phyloP scores from a whole-genome alignment of 129 eudicot species.

The Centella asiatica region DNA sequence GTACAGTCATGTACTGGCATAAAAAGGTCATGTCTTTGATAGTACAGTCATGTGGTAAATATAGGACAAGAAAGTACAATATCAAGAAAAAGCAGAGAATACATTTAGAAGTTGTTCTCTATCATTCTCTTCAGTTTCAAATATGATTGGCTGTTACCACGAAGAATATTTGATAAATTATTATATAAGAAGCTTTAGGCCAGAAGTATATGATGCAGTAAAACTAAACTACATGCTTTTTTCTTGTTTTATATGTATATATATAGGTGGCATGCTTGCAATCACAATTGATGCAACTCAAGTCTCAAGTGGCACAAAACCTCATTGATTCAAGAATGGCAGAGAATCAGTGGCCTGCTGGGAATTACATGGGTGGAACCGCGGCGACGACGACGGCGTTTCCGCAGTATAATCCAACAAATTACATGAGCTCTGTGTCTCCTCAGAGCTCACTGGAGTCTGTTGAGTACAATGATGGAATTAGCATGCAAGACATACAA shows the following conservation, averaged over 20 bases:
- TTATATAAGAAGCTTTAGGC: too few relatives aligned
- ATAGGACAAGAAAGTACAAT: too few relatives aligned
- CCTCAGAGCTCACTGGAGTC: conserved; percentile 83
- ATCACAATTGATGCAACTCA: conserved; percentile 89
- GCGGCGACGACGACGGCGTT: conserved; percentile 3
- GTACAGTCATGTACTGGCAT: too few relatives aligned
- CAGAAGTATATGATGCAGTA: too few relatives aligned
- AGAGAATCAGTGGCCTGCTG: conserved; percentile 51
- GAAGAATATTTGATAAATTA: too few relatives aligned
- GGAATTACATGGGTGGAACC: conserved; percentile 1
- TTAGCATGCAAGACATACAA: conserved; percentile 43
- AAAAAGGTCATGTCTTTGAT: too few relatives aligned
- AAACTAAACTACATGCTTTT: not conserved
- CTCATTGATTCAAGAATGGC: conserved; percentile 37
- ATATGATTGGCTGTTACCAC: too few relatives aligned
- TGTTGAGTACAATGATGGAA: conserved; percentile 35
- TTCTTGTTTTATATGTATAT: not conserved
- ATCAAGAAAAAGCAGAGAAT: too few relatives aligned
- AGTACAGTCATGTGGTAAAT: too few relatives aligned
- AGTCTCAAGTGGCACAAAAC: conserved; percentile 68
- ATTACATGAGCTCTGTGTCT: conserved; percentile 33
- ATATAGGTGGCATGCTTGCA: conserved; percentile 82
- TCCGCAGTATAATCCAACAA: conserved; percentile 13
- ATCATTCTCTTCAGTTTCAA: too few relatives aligned
- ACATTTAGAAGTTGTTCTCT: too few relatives aligned